phyloP scores from a whole-genome alignment of 1,284 basidiomycete species.

The Tilletia walkeri region DNA sequence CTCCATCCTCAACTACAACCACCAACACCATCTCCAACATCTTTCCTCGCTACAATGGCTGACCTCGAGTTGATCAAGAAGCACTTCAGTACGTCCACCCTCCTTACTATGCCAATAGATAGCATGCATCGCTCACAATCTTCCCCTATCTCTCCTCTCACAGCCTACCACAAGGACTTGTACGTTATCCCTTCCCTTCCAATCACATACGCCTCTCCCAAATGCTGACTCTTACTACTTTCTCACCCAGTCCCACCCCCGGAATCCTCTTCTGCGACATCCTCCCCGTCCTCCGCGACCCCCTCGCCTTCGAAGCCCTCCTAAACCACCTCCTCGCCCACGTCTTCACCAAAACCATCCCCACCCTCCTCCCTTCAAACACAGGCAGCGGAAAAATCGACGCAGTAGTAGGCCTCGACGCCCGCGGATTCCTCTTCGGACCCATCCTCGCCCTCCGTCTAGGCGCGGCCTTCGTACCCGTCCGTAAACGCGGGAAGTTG shows the following conservation, averaged over 20 bases:
- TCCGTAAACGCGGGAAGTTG: slow-evolving; percentile 90
- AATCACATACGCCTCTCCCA: neutral
- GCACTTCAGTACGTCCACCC: slow-evolving; percentile 33
- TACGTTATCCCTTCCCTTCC: neutral
- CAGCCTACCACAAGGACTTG: slow-evolving; percentile 50
- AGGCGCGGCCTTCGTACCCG: slow-evolving; percentile 92
- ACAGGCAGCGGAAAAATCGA: slow-evolving; percentile 66
- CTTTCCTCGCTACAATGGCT: slow-evolving; percentile 27
- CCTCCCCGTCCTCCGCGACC: slow-evolving; percentile 54
- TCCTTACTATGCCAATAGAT: neutral
- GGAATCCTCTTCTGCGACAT: slow-evolving; percentile 55
- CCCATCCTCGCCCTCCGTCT: slow-evolving; percentile 87
- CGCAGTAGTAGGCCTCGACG: slow-evolving; percentile 91
- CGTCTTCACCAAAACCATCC: slow-evolving; percentile 72
- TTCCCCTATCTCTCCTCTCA: slow-evolving; percentile 30
- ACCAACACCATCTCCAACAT: neutral
- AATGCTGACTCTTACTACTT: neutral
- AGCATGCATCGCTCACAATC: neutral
- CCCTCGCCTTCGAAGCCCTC: slow-evolving; percentile 62
- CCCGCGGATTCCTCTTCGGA: slow-evolving; percentile 91
- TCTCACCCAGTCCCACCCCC: slow-evolving; percentile 15
- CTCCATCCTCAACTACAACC: neutral
- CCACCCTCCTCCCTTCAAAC: slow-evolving; percentile 53
- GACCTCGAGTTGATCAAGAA: slow-evolving; percentile 47
- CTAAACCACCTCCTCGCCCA: slow-evolving; percentile 87